phyloP scores from a whole-genome alignment of 2,329 filamentous ascomycete species.

The Ceratocystis variospora region DNA sequence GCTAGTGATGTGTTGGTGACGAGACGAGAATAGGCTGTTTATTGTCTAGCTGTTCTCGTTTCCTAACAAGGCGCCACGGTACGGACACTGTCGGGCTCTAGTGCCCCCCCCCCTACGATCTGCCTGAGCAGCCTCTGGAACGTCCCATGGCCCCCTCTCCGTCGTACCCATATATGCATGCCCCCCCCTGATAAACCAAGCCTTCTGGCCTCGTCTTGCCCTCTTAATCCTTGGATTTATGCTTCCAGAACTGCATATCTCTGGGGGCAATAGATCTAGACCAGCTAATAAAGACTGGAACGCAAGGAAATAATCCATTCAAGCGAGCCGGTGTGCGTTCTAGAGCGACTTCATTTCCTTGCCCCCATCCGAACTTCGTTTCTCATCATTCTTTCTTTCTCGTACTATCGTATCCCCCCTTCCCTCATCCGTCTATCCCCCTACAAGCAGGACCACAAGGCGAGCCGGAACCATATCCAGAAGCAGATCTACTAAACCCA shows the following conservation, averaged over 20 bases:
- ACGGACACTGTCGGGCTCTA: no score
- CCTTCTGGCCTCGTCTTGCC: not conserved
- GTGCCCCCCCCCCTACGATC: no score
- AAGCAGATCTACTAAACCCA: not conserved
- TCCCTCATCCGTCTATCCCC: not conserved
- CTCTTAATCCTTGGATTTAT: not conserved
- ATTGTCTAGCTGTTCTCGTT: no score
- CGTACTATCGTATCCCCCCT: not conserved
- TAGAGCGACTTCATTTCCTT: conserved; percentile 3
- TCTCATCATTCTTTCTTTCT: not conserved
- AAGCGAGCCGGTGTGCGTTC: not conserved
- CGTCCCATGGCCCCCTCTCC: not conserved
- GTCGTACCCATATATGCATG: not conserved
- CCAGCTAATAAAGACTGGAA: not conserved
- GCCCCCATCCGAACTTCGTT: not conserved
- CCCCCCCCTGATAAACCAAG: not conserved
- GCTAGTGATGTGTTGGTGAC: no score
- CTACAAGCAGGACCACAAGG: not conserved
- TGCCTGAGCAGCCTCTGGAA: not conserved
- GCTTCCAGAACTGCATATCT: not conserved
- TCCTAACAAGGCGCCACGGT: no score
- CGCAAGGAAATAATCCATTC: not conserved
- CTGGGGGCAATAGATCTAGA: not conserved
- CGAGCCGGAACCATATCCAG: not conserved
- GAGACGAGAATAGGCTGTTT: no score